Conservation (phyloP, 2,329 filamentous ascomycete genomes). For the Sporothrix dimorphospora region DNA sequence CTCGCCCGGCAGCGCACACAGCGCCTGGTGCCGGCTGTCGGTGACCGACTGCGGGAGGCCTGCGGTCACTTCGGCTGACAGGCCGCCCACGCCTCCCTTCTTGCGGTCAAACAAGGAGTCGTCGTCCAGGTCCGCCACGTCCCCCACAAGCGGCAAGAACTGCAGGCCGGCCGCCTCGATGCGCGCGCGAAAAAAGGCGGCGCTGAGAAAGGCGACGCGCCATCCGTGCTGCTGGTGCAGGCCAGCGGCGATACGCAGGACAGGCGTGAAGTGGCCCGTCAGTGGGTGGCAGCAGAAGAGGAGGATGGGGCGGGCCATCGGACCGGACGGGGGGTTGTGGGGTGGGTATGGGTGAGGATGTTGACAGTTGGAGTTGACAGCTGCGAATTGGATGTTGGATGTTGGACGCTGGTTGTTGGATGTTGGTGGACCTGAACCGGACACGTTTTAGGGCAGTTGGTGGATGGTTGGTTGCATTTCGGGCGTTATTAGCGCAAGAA, state of each 20-base stretch:
- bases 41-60: constrained; percentile 37
- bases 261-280: constrained; percentile 45
- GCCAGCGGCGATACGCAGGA: constrained; percentile 42
- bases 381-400: neutral
- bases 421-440: neutral
- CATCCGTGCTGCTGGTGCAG: constrained; percentile 39
- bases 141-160: constrained; percentile 41
- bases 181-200: constrained; percentile 42
- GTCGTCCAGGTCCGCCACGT: constrained; percentile 44
- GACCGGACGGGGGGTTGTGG: neutral
- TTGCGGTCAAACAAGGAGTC: constrained; percentile 31
- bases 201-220: constrained; percentile 43
- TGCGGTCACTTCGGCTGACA: constrained; percentile 25
- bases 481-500: neutral
- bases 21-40: constrained; percentile 41
- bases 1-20: constrained; percentile 42
- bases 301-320: constrained; percentile 32
- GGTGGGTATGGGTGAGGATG: neutral
- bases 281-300: constrained; percentile 44
- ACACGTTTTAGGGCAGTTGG: constrained; percentile 13
- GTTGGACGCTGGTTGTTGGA: neutral
- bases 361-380: neutral
- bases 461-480: neutral
- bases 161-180: constrained; percentile 41
- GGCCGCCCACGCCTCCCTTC: neutral